Evolutionary conservation across 208 protist genomes (phyloP).

Genomic region (Trypanosoma congolense): DNA sequence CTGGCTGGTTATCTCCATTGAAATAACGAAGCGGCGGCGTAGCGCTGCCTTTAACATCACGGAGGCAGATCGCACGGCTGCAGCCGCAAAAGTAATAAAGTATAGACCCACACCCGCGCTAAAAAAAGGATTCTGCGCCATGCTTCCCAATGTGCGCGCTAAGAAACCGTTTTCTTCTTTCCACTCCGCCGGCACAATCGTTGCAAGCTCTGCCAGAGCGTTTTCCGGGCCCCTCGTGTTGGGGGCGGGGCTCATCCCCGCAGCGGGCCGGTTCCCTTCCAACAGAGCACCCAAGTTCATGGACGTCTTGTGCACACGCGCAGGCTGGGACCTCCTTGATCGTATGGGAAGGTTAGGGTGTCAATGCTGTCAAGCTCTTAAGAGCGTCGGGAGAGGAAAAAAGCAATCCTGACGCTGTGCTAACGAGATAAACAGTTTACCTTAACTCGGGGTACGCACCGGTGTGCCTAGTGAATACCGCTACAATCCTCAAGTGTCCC

Average conservation of each 20-base stretch:
- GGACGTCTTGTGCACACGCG: too few species aligned
- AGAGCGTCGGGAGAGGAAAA: too few species aligned
- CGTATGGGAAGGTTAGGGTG: too few species aligned
- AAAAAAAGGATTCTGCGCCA: slow-evolving; percentile 85
- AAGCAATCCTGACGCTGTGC: too few species aligned
- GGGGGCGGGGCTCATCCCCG: neutral
- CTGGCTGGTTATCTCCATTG: slow-evolving; percentile 77
- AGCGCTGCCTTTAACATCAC: slow-evolving; percentile 34
- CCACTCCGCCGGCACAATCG: slow-evolving; percentile 58
- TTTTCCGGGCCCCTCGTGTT: neutral
- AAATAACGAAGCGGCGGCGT: slow-evolving; percentile 67
- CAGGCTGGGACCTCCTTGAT: too few species aligned
- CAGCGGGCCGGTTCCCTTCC: neutral
- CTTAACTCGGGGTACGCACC: too few species aligned
- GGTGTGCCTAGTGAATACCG: too few species aligned
- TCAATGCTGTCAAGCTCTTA: too few species aligned
- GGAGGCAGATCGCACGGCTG: slow-evolving; percentile 37
- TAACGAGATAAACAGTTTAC: too few species aligned
- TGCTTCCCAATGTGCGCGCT: slow-evolving; percentile 26
- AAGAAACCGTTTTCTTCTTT: slow-evolving; percentile 37
- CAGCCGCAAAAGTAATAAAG: slow-evolving; percentile 70
- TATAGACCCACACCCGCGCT: slow-evolving; percentile 83
- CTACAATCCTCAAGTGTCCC: too few species aligned
- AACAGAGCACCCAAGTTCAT: neutral
- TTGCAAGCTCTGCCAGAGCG: slow-evolving; percentile 41